Evolutionary conservation across 169 alveolate genomes (phyloP).

Genomic region (Cyclospora cayetanensis): DNA sequence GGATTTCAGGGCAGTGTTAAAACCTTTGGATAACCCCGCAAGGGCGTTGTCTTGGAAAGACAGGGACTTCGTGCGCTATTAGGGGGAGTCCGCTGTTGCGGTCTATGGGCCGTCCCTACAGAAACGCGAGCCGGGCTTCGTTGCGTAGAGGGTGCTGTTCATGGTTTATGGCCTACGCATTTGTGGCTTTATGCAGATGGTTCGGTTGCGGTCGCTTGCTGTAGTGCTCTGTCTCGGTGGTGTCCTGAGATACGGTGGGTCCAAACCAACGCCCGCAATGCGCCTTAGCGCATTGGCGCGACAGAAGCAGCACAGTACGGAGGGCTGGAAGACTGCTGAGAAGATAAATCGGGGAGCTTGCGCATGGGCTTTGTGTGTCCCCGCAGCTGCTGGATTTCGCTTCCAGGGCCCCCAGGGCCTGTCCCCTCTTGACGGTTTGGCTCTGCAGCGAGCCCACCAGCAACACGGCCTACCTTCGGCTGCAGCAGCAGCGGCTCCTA

Average conservation of each 20-base stretch:
- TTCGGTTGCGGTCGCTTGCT: not conserved
- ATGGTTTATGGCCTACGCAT: not conserved
- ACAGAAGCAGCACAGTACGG: no score
- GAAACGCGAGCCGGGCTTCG: no score
- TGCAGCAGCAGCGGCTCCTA: not conserved
- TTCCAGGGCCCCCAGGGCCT: not conserved
- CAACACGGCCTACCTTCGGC: not conserved
- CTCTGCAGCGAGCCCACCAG: slow-evolving; percentile 29
- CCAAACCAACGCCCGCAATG: not conserved
- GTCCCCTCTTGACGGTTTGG: not conserved
- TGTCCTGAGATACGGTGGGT: not conserved
- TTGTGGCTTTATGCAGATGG: slow-evolving; percentile 5
- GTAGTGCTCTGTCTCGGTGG: not conserved
- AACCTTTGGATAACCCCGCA: no score
- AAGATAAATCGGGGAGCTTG: no score
- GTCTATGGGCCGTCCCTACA: no score
- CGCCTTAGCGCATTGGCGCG: not conserved
- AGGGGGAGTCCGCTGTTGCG: no score
- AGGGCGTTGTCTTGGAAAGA: no score
- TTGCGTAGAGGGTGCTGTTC: slow-evolving; percentile 15
- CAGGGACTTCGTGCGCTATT: no score
- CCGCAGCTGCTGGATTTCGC: slow-evolving; percentile 23
- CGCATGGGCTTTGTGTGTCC: slow-evolving; percentile 7
- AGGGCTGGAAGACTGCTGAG: no score
- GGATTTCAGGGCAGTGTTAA: no score